Percentiles rank a stretch among this genome's conserved stretches.
Conservation (phyloP, 2,329 filamentous ascomycete species). For the Apiospora phragmitis region DNA sequence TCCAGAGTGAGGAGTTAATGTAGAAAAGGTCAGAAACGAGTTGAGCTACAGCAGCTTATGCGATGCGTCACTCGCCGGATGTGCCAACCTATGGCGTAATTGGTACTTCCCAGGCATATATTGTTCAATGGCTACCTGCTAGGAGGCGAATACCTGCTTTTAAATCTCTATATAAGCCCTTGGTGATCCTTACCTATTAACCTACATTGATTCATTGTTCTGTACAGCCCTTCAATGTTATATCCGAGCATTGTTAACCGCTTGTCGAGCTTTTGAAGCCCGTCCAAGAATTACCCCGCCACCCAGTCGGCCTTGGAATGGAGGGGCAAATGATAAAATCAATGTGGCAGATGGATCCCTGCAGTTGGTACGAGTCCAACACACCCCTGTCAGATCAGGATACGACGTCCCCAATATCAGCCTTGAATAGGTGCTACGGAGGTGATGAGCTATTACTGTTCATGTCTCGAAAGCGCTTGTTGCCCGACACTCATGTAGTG, state of each 20-base stretch:
- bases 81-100: neutral
- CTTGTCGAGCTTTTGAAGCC: neutral
- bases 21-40: neutral
- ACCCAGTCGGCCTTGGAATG: neutral
- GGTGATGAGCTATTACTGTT: neutral
- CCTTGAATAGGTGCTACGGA: neutral
- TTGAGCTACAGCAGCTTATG: neutral
- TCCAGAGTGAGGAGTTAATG: neutral
- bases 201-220: neutral
- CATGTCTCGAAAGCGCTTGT: neutral
- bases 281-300: slow-evolving; percentile 1
- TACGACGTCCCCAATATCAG: neutral
- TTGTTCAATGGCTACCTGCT: neutral
- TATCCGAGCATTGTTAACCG: neutral
- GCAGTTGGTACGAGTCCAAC: neutral
- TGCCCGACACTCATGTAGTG: neutral
- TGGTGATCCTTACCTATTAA: neutral
- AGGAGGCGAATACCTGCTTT: neutral
- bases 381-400: neutral
- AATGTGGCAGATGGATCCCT: neutral
- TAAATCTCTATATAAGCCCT: neutral
- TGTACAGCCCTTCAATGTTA: neutral
- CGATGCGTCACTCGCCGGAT: neutral
- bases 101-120: neutral
- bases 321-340: neutral